Percentiles rank a stretch among this genome's conserved stretches.
Conservation (phyloP, 805 yeast species). For the Candida hispaniensis region DNA sequence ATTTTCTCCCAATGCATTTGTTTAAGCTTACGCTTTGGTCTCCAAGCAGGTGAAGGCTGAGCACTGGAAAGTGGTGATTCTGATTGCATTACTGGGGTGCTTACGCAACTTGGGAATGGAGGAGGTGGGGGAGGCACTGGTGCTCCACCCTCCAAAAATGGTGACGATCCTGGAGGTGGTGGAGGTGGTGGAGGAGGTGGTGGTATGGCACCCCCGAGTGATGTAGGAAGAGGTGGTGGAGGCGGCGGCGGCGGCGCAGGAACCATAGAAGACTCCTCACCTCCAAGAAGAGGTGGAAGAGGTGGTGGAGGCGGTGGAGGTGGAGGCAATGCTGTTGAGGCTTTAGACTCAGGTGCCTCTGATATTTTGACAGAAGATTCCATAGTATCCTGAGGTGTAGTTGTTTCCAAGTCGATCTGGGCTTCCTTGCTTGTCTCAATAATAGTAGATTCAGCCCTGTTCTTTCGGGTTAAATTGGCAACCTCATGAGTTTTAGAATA, state of each 20-base stretch:
- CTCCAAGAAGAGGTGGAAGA: constrained; percentile 20
- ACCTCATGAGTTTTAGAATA: background rate
- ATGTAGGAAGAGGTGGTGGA: constrained; percentile 27
- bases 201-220: constrained; percentile 21
- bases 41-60: constrained; percentile 30
- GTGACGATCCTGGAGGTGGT: constrained; percentile 20
- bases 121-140: constrained; percentile 23
- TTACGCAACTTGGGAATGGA: constrained; percentile 18
- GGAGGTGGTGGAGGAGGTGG: constrained; percentile 27
- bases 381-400: too few relatives aligned
- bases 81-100: constrained; percentile 28
- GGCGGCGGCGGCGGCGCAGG: constrained; percentile 35
- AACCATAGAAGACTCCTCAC: too few relatives aligned
- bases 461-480: too few relatives aligned
- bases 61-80: constrained; percentile 22
- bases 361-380: too few relatives aligned
- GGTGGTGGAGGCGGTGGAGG: constrained; percentile 28
- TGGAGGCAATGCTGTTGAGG: constrained; percentile 19
- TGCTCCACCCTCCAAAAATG: constrained; percentile 16
- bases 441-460: too few relatives aligned
- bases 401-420: background rate
- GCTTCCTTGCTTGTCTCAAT: too few relatives aligned
- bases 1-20: constrained; percentile 97
- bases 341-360: too few relatives aligned
- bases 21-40: constrained; percentile 70